A percentile compares a stretch with the other conserved stretches of the same genome.
Evolutionary conservation across 805 yeast species (phyloP).

Genomic region (Candida adriatica): DNA sequence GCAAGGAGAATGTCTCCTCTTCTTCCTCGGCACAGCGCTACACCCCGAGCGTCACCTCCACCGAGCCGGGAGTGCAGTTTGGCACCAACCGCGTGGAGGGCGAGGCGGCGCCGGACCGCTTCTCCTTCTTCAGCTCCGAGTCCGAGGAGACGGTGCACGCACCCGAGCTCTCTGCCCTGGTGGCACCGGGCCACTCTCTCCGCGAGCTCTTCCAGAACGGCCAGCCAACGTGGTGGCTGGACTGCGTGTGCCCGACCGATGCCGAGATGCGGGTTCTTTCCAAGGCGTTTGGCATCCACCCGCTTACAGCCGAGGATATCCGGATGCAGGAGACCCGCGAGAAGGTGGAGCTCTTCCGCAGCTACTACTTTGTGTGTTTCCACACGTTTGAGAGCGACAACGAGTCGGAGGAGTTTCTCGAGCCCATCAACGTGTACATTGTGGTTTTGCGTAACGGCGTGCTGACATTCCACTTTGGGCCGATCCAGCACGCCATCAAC

Average conservation of each 20-base stretch:
- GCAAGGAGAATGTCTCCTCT: slow-evolving; percentile 14
- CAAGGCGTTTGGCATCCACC: slow-evolving; percentile 95
- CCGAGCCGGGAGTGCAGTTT: slow-evolving; percentile 30
- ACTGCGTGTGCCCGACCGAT: slow-evolving; percentile 90
- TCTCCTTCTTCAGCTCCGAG: slow-evolving; percentile 75
- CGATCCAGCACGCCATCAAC: slow-evolving; percentile 90
- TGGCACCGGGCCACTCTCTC: slow-evolving; percentile 57
- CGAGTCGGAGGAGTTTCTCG: slow-evolving; percentile 77
- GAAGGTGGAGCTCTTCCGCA: slow-evolving; percentile 86
- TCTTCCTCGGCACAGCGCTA: slow-evolving; percentile 43
- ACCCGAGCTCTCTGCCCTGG: slow-evolving; percentile 74
- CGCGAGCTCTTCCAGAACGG: slow-evolving; percentile 64
- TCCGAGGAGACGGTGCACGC: slow-evolving; percentile 86
- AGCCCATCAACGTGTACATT: slow-evolving; percentile 74
- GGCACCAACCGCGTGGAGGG: slow-evolving; percentile 34
- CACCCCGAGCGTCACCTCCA: slow-evolving; percentile 35
- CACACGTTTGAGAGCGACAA: slow-evolving; percentile 89
- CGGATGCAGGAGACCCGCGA: slow-evolving; percentile 96
- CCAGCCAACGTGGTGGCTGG: slow-evolving; percentile 92
- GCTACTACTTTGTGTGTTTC: slow-evolving; percentile 92
- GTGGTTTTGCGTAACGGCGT: slow-evolving; percentile 90
- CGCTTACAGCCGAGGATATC: slow-evolving; percentile 96
- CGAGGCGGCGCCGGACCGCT: slow-evolving; percentile 58
- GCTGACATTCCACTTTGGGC: slow-evolving; percentile 85
- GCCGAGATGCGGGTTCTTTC: slow-evolving; percentile 88